Percentiles rank a stretch among this genome's conserved stretches.
phyloP scores from a whole-genome alignment of 202 grass and related monocot genomes.

The Panicum hallii region DNA sequence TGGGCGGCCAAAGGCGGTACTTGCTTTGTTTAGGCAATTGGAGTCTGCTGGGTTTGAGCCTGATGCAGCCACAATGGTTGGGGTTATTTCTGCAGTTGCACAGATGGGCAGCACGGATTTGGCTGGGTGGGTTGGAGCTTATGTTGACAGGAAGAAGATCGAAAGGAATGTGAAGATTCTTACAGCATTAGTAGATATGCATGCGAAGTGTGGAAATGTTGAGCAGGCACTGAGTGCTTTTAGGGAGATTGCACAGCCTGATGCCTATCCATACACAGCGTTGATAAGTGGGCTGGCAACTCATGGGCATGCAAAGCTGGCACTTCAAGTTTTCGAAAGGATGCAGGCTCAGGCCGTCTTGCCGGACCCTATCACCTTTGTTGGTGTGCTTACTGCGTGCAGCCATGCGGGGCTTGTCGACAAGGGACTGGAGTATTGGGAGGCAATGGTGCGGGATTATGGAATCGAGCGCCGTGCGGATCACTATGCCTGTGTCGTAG shows the following conservation, averaged over 20 bases:
- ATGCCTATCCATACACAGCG: slow-evolving; percentile 76
- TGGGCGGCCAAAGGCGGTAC: slow-evolving; percentile 51
- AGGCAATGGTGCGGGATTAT: slow-evolving; percentile 65
- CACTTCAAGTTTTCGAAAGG: slow-evolving; percentile 66
- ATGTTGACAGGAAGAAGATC: slow-evolving; percentile 57
- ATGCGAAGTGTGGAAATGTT: slow-evolving; percentile 74
- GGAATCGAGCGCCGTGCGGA: slow-evolving; percentile 51
- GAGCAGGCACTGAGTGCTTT: slow-evolving; percentile 61
- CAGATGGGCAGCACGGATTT: slow-evolving; percentile 64
- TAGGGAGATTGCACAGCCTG: slow-evolving; percentile 62
- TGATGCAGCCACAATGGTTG: slow-evolving; percentile 70
- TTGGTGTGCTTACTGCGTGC: slow-evolving; percentile 77
- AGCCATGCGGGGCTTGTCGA: slow-evolving; percentile 74
- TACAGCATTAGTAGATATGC: slow-evolving; percentile 80
- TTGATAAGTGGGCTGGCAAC: slow-evolving; percentile 75
- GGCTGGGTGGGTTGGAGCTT: slow-evolving; percentile 56
- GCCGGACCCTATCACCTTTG: slow-evolving; percentile 77
- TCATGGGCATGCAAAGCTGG: slow-evolving; percentile 66
- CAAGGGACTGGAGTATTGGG: slow-evolving; percentile 65
- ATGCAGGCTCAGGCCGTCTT: slow-evolving; percentile 59
- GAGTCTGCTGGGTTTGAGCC: slow-evolving; percentile 54
- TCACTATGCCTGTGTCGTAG: slow-evolving; percentile 77
- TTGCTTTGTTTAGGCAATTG: slow-evolving; percentile 53
- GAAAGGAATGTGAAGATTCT: slow-evolving; percentile 76
- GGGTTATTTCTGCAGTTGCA: slow-evolving; percentile 64